phyloP scores from a whole-genome alignment of 108 stramenopile species.

The Skeletonema menzelii region DNA sequence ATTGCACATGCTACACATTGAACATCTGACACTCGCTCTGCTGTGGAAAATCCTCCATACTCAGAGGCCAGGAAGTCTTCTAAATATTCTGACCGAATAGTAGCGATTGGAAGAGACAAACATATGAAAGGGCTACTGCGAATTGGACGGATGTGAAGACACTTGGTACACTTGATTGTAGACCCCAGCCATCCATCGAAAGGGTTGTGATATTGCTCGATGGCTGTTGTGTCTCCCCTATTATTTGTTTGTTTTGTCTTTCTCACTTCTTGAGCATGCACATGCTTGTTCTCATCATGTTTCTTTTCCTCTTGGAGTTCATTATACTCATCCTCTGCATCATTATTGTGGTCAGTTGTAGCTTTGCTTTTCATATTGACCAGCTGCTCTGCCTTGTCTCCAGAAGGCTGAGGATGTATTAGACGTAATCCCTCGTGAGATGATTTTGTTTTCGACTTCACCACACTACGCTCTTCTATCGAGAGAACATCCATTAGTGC shows the following conservation, averaged over 20 bases:
- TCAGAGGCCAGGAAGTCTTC: constrained; percentile 39
- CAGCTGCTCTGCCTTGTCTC: background rate
- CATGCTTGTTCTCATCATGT: background rate
- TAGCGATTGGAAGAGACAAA: constrained; percentile 46
- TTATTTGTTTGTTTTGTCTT: background rate
- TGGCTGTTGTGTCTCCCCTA: constrained; percentile 1
- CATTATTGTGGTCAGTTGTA: background rate
- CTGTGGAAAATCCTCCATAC: constrained; percentile 43
- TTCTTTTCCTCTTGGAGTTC: background rate
- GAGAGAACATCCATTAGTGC: constrained; percentile 69
- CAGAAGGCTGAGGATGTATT: background rate
- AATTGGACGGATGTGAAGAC: constrained; percentile 71
- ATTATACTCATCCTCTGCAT: background rate
- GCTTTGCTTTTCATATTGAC: background rate
- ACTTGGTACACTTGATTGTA: constrained; percentile 67
- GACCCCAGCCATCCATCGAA: constrained; percentile 83
- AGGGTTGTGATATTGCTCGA: constrained; percentile 54
- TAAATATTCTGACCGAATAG: constrained; percentile 50
- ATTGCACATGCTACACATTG: constrained; percentile 74
- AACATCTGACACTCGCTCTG: constrained; percentile 76
- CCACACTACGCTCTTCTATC: background rate
- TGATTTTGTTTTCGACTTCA: background rate
- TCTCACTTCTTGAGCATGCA: background rate
- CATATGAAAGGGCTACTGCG: constrained; percentile 67
- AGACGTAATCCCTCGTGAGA: background rate